These are phyloP conservation scores for Gossypium laxum DNA, from an alignment of 441 rosid genomes.

Conservation along the genomic window DNA sequence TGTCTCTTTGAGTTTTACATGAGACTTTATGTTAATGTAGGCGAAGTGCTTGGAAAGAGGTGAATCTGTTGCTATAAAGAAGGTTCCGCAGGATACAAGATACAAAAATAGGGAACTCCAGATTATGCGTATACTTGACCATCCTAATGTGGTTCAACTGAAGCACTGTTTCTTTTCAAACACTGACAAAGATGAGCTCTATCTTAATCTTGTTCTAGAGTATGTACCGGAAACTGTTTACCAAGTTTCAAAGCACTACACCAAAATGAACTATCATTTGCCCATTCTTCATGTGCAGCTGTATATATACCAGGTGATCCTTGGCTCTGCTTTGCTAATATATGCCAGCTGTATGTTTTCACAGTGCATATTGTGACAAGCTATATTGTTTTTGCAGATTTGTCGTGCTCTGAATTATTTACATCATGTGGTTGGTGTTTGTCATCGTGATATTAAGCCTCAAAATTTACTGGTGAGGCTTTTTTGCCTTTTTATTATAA, in stretches of 20 bases:
- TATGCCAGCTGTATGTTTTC: neutral
- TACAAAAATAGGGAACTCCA: constrained; percentile 88
- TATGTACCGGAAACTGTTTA: constrained; percentile 69
- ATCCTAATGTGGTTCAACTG: constrained; percentile 64
- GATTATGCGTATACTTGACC: constrained; percentile 57
- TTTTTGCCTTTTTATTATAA: constrained; percentile 3
- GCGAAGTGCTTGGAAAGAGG: constrained; percentile 78
- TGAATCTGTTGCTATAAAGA: constrained; percentile 79
- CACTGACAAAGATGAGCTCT: constrained; percentile 61
- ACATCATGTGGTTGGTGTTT: constrained; percentile 61
- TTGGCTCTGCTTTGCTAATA: constrained; percentile 7
- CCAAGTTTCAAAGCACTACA: constrained; percentile 56
- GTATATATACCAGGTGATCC: constrained; percentile 64
- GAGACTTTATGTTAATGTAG: constrained; percentile 24
- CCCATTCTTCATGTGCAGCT: constrained; percentile 62
- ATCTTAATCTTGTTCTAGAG: constrained; percentile 73
- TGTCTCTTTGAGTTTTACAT: neutral
- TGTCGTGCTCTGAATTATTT: constrained; percentile 70
- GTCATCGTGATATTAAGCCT: constrained; percentile 88
- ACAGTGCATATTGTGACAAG: constrained; percentile 3
- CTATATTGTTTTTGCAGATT: constrained; percentile 38
- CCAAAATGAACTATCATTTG: constrained; percentile 53
- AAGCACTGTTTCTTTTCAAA: constrained; percentile 75
- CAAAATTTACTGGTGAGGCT: constrained; percentile 65
- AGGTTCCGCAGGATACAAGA: constrained; percentile 84